Percentiles rank a stretch among this genome's conserved stretches.
These are phyloP conservation scores for Debaryomycetaceae sp. DNA, from an alignment of 1,139 yeast species.

Conservation along the genomic window DNA sequence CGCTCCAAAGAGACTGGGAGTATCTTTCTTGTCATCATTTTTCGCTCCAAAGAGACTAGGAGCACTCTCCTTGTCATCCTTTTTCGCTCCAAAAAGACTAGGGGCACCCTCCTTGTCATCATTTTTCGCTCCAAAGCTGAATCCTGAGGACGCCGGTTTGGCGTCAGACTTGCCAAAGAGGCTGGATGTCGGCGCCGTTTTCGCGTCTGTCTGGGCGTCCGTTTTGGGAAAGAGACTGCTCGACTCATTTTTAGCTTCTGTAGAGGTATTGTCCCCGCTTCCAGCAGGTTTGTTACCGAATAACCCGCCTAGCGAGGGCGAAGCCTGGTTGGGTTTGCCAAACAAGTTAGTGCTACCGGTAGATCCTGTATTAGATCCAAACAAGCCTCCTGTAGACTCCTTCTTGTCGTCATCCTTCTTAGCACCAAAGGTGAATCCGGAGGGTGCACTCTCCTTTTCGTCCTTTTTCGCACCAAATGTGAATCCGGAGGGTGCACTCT, in stretches of 20 bases:
- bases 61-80: conserved; percentile 9
- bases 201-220: not conserved
- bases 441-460: conserved; percentile 6
- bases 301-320: not conserved
- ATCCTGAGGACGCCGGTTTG: conserved; percentile 9
- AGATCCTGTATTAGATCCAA: conserved; percentile 14
- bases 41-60: conserved; percentile 14
- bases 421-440: conserved; percentile 10
- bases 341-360: too few relatives aligned
- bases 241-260: too few relatives aligned
- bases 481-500: conserved; percentile 6
- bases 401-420: conserved; percentile 6
- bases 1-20: conserved; percentile 3
- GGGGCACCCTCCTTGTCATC: conserved; percentile 4
- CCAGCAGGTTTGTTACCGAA: conserved; percentile 8
- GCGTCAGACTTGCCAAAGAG: conserved; percentile 3
- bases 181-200: too few relatives aligned
- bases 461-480: conserved; percentile 9
- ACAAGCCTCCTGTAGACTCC: conserved; percentile 7
- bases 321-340: not conserved
- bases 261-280: too few relatives aligned
- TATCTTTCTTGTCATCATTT: conserved; percentile 5
- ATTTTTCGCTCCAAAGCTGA: conserved; percentile 4
- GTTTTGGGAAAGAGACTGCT: conserved; percentile 10
- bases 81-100: conserved; percentile 16